Evolutionary conservation across 2,329 filamentous ascomycete genomes (phyloP), one percentile per base, ranked within the genome.

Genomic region (Exophiala bonariae): DNA sequence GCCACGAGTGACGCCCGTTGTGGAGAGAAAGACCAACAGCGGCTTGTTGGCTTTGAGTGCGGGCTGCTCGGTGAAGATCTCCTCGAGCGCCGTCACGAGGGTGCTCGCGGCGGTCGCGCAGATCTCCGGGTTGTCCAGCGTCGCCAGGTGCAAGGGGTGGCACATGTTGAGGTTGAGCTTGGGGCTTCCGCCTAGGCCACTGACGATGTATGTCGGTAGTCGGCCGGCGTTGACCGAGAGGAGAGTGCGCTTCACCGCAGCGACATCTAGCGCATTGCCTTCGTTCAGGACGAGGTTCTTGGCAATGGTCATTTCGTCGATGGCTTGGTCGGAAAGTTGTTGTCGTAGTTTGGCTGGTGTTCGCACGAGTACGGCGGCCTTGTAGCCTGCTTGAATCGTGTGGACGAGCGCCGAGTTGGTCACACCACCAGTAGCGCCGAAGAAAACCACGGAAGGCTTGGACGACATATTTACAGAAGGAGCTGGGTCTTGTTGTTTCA

Each of bases 351-450:
- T 80, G 3, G 66, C 56, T 1, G 77, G 75, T 1, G 66, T 74
- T 14, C 78, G 74, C 18, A 67, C 76, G 7, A 81, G 66, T 8
- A 76, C 75, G 8, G 36, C 44, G 36, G 66, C 66, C 46, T 63
- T 62, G 59, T 75, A 66, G 36, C 71, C 71, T 3, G 69, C 69
- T 20, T 66, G 61, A 33, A 80, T 66, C 4, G 75, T 63, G 16
- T 62, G 60, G 17, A 68, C 67, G 14, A 80, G 71, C 35, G 69
- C 67, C 20, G 68, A 58, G 36, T 70, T 64, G 28, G 69, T 66
- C 51, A 70, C 71, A 39, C 75, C 77, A 45, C 74, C 75, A 17
- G 76, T 79, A 18, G 75, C 74, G 37, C 77, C 77, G 52, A 79
- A 71, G 63, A 79, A 78, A 32, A 74, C 72, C 44, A 78, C 59